Base-by-base conservation (phyloP, 371 early-diverging fungal genomes). In the Syncephalastrum racemosum region DNA sequence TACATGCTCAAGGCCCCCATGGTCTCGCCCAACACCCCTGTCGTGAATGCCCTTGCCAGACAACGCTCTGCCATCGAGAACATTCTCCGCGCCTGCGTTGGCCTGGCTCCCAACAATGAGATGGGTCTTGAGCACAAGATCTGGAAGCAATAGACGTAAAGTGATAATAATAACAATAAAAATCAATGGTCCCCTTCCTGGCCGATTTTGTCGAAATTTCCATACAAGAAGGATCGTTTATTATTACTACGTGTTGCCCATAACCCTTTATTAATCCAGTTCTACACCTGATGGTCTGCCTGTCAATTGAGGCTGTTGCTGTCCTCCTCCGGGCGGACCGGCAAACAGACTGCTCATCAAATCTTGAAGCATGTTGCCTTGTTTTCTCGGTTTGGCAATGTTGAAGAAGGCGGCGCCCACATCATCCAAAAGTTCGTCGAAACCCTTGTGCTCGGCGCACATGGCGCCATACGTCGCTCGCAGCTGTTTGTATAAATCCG, bases 61-160 rank as follows among this genome's bases (percentile, higher is more conserved):
- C 98, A 97, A 82, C 89, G 98, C 61, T 71, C 85, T 60, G 94
- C 94, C 60, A 88, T 97, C 83, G 98, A 97, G 78, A 96, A 96
- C 84, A 86, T 97, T 60, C 84, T 97, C 78, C 84, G 97, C 60
- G 98, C 98, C 46, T 95, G 95, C 70, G 86, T 96, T 53, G 98
- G 97, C 61, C 81, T 97, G 51, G 79, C 90, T 43, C 90, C 93
- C 60, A 88, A 90, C 80, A 92, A 91, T 75, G 93, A 92, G 59
- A 92, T 92, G 93, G 79, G 89, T 57, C 83, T 92, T 56, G 93
- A 92, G 75, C 88, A 90, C 80, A 89, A 87, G 83, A 85, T 85
- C 59, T 85, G 84, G 82, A 80, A 86, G 62, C 76, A 73, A 46
- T 64, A 58, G 54, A n/a, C n/a, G n/a, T n/a, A n/a, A n/a, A n/a